Evolutionary conservation across 352 stramenopile genomes (phyloP), one percentile per base, ranked within the genome.

Genomic region (Phytophthora nicotianae): DNA sequence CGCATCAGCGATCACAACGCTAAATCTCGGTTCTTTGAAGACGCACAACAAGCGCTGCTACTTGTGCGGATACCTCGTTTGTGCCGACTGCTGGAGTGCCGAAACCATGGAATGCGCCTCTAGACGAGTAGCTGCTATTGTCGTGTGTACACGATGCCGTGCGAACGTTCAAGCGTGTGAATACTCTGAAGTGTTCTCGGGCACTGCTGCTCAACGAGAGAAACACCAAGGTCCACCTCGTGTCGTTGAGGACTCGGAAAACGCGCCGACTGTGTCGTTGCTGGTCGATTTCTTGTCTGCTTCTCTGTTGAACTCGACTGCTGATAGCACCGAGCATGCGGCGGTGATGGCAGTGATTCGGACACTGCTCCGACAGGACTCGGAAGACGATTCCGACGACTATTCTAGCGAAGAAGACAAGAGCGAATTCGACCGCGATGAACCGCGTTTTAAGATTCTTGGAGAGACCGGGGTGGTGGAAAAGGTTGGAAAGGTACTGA

Each of bases 111-210:
- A 79, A 47, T 68, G 63, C 16, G 14, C 50, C n/a, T 32, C 50
- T 21, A 68, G 68, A 9, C 51, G 67, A 16, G 38, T 77, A 5
- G 63, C 70, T 47, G 59, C 52, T 0, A 72, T 86, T 46, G 70
- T 80, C 13, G 66, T 86, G 6, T 90, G 81, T 35, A 52, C 42
- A 5, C 60, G 66, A 5, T 90, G 81, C 46, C 47, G 79, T 13
- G 63, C 71, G 1, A 77, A 70, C 13, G 76, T 90, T 4, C 65
- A 88, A 49, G 56, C 51, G 2, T 78, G 77, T 52, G 77, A 88
- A 38, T 90, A 81, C 38, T 43, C 68, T 0, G 49, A 62, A n/a
- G 55, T 74, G 20, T 66, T 65, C 17, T 60, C 66, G 32, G 50
- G 55, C 21, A 66, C 65, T 13, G 45, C 68, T 5, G 46, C 55